Evolutionary conservation across 2,329 filamentous ascomycete genomes (phyloP), one percentile per base, ranked within the genome.

Genomic region (Pseudocercospora pini-densiflorae): DNA sequence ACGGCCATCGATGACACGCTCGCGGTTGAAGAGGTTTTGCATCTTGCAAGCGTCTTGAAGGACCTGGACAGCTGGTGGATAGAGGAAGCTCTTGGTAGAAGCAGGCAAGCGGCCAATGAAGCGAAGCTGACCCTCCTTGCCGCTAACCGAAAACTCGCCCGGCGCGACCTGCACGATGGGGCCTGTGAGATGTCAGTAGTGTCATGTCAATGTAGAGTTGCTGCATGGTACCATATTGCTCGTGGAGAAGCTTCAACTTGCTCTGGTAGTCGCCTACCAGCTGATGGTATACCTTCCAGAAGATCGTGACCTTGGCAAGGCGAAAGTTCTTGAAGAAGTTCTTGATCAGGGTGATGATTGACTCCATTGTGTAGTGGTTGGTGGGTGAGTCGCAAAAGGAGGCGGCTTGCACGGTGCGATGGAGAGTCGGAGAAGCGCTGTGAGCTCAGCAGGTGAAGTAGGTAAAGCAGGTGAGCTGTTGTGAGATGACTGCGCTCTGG

Each of bases 271-370:
- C 64, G 60, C 68, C 68, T n/a, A 59, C 51, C n/a, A 65, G 24
- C 12, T 70, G 45, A 45, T 73, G 70, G 61, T 54, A 66, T 2
- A 64, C 16, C 62, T 70, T 70, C 71, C 71, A 73, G 0, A 72
- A 43, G 16, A 57, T 43, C 8, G 71, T 68, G 23, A 71, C 40
- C 43, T 70, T 72, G 16, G 73, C 73, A 23, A 73, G 43, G 21
- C 68, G 27, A 6, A 51, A 14, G 19, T 23, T 23, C 19, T 24
- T 9, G 47, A 51, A 51, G 47, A 51, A 51, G 47, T 24, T 51
- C 21, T 51, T 51, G 47, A 51, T 62, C 29, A 62, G 33, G 31
- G 57, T 62, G 29, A 27, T 14, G 2, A 23, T 23, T 5, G 6
- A 24, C 12, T 51, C 21, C 47, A 51, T 51, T 23, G 4, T 51